phyloP scores from a whole-genome alignment of 1,284 basidiomycete species.

The Tilletia indica region DNA sequence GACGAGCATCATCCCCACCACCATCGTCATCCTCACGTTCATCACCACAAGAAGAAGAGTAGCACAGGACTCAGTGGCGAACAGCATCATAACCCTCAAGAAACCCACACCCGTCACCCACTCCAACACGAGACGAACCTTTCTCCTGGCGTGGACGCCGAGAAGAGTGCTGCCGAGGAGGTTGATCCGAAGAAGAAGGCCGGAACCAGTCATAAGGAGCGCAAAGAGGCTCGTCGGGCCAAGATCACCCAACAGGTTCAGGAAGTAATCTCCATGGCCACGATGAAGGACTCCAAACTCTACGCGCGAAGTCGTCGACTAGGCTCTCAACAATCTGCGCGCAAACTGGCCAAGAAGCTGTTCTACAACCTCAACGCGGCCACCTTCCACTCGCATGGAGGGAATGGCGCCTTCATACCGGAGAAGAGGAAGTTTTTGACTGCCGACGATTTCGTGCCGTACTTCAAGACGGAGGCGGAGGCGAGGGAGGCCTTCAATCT shows the following conservation, averaged over 20 bases:
- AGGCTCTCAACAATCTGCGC: slow-evolving; percentile 66
- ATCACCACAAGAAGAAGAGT: slow-evolving; percentile 23
- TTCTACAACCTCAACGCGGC: slow-evolving; percentile 62
- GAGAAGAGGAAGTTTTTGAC: slow-evolving; percentile 55
- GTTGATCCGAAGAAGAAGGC: no score
- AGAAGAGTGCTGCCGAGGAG: no score
- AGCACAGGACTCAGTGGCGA: neutral
- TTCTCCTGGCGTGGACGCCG: no score
- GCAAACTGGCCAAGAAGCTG: slow-evolving; percentile 71
- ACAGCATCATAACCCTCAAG: slow-evolving; percentile 9
- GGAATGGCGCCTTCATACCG: neutral
- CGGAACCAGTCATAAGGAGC: neutral
- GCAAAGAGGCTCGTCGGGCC: slow-evolving; percentile 20
- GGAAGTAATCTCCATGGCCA: slow-evolving; percentile 45
- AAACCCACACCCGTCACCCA: no score
- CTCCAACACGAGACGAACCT: no score
- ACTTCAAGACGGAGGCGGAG: slow-evolving; percentile 70
- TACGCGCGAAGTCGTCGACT: slow-evolving; percentile 37
- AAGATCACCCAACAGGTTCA: slow-evolving; percentile 29
- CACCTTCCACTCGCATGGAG: neutral
- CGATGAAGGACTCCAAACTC: slow-evolving; percentile 51
- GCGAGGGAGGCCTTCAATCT: slow-evolving; percentile 72
- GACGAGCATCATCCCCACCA: slow-evolving; percentile 28
- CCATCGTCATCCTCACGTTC: slow-evolving; percentile 20
- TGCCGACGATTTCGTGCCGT: slow-evolving; percentile 65